Evolutionary conservation across 805 yeast species (phyloP).

Genomic region (Ogataea degrootiae): DNA sequence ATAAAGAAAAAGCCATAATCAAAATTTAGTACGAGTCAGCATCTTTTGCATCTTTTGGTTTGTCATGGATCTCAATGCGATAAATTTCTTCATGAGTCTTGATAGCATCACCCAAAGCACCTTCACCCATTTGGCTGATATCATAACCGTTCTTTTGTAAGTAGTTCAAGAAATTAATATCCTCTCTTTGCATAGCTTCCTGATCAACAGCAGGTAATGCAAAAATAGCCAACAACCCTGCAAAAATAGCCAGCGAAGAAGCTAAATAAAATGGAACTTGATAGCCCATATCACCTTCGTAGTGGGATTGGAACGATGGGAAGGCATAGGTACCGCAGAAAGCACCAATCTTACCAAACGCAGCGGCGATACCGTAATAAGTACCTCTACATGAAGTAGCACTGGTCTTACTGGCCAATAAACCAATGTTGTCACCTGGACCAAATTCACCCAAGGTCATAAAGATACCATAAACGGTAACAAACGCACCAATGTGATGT

Average conservation of each 20-base stretch:
- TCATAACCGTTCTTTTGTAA: slow-evolving; percentile 69
- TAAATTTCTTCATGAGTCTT: slow-evolving; percentile 1
- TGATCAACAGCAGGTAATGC: slow-evolving; percentile 80
- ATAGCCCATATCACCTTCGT: slow-evolving; percentile 57
- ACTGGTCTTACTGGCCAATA: slow-evolving; percentile 79
- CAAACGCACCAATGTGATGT: slow-evolving; percentile 68
- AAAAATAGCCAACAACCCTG: slow-evolving; percentile 66
- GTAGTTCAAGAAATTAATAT: slow-evolving; percentile 62
- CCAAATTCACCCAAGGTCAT: slow-evolving; percentile 88
- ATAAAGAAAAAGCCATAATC: no score
- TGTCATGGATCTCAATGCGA: neutral
- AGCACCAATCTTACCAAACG: slow-evolving; percentile 88
- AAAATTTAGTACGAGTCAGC: neutral
- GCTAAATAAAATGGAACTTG: slow-evolving; percentile 81
- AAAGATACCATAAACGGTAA: slow-evolving; percentile 85
- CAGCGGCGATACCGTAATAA: slow-evolving; percentile 88
- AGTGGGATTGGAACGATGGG: slow-evolving; percentile 67
- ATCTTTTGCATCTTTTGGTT: neutral
- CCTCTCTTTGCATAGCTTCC: slow-evolving; percentile 76
- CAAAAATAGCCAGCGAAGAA: slow-evolving; percentile 66
- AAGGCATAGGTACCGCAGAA: slow-evolving; percentile 86
- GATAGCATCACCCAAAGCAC: slow-evolving; percentile 20
- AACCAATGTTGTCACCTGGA: slow-evolving; percentile 89
- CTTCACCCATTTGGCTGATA: slow-evolving; percentile 48
- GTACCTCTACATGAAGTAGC: slow-evolving; percentile 89